phyloP scores from a whole-genome alignment of 208 protist genomes.

The Trypanosoma scelopori region DNA sequence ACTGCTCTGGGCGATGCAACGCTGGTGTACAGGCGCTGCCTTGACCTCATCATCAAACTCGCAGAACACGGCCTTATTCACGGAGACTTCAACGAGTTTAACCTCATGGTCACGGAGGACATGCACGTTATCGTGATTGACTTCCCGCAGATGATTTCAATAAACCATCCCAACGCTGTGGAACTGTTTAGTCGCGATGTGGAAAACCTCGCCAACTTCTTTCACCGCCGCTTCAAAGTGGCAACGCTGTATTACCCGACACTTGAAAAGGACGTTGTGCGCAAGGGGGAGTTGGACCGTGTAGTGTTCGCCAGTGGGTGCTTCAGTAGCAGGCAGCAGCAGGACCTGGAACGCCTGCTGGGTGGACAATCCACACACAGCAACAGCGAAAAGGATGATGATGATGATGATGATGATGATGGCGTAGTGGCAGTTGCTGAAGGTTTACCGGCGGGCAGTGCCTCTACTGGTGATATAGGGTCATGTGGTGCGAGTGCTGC shows the following conservation, averaged over 20 bases:
- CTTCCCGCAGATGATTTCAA: constrained; percentile 99
- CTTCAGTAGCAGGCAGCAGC: constrained; percentile 68
- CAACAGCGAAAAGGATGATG: constrained; percentile 13
- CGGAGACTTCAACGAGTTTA: constrained; percentile 99
- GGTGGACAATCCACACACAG: constrained; percentile 34
- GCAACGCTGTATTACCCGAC: constrained; percentile 62
- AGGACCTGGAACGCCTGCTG: constrained; percentile 76
- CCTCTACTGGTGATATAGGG: background rate
- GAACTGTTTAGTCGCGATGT: constrained; percentile 98
- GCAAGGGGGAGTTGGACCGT: constrained; percentile 70
- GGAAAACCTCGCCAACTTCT: constrained; percentile 95
- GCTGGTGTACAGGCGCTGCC: constrained; percentile 87
- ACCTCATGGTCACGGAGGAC: constrained; percentile 95
- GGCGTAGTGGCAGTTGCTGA: constrained; percentile 9
- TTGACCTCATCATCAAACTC: constrained; percentile 94
- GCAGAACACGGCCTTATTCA: constrained; percentile 97
- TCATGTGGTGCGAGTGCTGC: background rate
- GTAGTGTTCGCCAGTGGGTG: constrained; percentile 80
- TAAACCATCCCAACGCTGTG: constrained; percentile 93
- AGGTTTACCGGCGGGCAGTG: background rate
- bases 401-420: constrained; percentile 29
- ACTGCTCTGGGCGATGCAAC: constrained; percentile 83
- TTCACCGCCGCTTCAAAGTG: constrained; percentile 91
- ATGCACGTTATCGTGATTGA: constrained; percentile 97
- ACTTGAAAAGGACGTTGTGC: constrained; percentile 76